Conservation (phyloP, 1,284 basidiomycete genomes). For the Ganoderma meredithae region DNA sequence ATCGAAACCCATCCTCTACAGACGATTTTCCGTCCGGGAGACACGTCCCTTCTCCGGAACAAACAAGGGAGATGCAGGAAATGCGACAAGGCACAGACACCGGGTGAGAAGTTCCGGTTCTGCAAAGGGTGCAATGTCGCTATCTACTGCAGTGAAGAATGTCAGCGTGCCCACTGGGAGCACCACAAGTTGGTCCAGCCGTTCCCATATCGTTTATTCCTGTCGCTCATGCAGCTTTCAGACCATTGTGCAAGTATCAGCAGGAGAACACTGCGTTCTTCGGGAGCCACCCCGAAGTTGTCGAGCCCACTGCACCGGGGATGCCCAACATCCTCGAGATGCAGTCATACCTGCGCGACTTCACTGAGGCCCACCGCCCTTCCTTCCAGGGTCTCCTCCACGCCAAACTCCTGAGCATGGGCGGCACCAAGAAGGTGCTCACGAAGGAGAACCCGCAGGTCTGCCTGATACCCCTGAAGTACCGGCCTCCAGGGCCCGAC, state of each 20-base stretch:
- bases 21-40: constrained; percentile 7
- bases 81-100: constrained; percentile 13
- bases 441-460: constrained; percentile 10
- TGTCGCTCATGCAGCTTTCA: not conserved
- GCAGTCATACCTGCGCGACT: constrained; percentile 16
- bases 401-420: constrained; percentile 9
- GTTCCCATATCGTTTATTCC: not conserved
- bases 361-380: constrained; percentile 13
- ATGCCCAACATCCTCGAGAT: constrained; percentile 15
- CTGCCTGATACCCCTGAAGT: constrained; percentile 18
- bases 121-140: constrained; percentile 18
- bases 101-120: constrained; percentile 11
- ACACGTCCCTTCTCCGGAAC: constrained; percentile 13
- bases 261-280: constrained; percentile 8
- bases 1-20: constrained; percentile 15
- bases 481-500: constrained; percentile 10
- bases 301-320: not conserved
- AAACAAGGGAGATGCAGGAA: constrained; percentile 15
- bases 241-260: constrained; percentile 13
- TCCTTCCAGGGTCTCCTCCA: constrained; percentile 17
- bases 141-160: constrained; percentile 17
- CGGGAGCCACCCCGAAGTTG: not conserved
- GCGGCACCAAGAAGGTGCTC: constrained; percentile 9
- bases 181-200: constrained; percentile 8
- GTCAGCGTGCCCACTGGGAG: constrained; percentile 18